A percentile compares a stretch with the other conserved stretches of the same genome.
Evolutionary conservation across 352 stramenopile species (phyloP).

Genomic region (Phytophthora pisi): DNA sequence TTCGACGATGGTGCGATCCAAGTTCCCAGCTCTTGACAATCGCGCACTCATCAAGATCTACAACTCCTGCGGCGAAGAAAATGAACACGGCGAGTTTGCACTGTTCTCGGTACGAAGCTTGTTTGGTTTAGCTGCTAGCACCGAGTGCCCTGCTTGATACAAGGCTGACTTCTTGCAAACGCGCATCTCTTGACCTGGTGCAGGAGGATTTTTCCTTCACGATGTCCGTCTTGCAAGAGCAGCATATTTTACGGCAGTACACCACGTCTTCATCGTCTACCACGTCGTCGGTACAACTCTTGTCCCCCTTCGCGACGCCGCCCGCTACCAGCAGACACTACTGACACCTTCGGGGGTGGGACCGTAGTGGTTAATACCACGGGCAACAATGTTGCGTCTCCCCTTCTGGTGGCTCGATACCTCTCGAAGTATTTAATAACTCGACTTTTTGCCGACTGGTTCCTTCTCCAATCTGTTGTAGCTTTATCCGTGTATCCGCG

Average conservation of each 20-base stretch:
- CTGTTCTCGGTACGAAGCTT: constrained; percentile 54
- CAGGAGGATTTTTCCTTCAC: constrained; percentile 73
- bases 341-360: background rate
- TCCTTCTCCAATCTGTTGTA: background rate
- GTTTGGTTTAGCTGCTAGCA: constrained; percentile 2
- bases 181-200: background rate
- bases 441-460: background rate
- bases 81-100: constrained; percentile 77
- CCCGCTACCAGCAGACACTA: constrained; percentile 18
- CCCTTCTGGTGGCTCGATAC: background rate
- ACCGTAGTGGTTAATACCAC: background rate
- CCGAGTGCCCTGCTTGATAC: background rate
- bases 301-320: constrained; percentile 18
- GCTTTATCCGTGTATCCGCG: constrained; percentile 25
- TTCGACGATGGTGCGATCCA: constrained; percentile 57
- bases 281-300: constrained; percentile 24
- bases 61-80: constrained; percentile 81
- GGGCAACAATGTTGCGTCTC: background rate
- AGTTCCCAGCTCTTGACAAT: constrained; percentile 55
- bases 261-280: constrained; percentile 25
- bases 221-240: constrained; percentile 68
- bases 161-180: constrained; percentile 4
- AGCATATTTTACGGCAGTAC: constrained; percentile 47
- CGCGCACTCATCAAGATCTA: constrained; percentile 70
- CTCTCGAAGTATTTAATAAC: background rate